Evolutionary conservation across 495 filamentous ascomycete genomes (phyloP).

Genomic region (Penicillium turbatum): DNA sequence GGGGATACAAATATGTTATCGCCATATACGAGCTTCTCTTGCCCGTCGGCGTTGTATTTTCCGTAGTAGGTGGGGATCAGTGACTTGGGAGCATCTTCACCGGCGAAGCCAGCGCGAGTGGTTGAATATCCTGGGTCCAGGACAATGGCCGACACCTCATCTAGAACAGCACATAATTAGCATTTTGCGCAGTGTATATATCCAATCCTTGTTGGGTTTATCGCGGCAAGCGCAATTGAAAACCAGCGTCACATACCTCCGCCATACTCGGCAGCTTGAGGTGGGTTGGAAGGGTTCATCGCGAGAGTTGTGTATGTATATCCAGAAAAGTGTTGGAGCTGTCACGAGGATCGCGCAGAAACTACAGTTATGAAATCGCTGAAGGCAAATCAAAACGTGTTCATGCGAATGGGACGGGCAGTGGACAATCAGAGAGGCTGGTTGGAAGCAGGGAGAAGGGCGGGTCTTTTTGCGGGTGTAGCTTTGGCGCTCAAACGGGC

Average conservation of each 20-base stretch:
- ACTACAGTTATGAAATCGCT: background rate
- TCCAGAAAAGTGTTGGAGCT: slow-evolving; percentile 1
- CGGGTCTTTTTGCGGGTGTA: slow-evolving; percentile 25
- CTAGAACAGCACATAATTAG: slow-evolving; percentile 42
- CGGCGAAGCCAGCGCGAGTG: slow-evolving; percentile 91
- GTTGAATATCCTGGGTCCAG: slow-evolving; percentile 90
- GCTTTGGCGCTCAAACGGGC: slow-evolving; percentile 11
- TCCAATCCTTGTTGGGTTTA: background rate
- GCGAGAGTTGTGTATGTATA: slow-evolving; percentile 11
- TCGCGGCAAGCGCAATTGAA: background rate
- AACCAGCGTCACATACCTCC: slow-evolving; percentile 58
- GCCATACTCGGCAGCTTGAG: slow-evolving; percentile 69
- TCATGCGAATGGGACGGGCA: slow-evolving; percentile 10
- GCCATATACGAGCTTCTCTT: slow-evolving; percentile 67
- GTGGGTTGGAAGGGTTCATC: slow-evolving; percentile 50
- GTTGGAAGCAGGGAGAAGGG: slow-evolving; percentile 12
- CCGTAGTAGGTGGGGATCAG: slow-evolving; percentile 86
- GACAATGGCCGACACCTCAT: slow-evolving; percentile 95
- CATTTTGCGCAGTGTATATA: background rate
- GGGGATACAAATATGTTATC: slow-evolving; percentile 82
- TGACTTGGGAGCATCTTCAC: slow-evolving; percentile 95
- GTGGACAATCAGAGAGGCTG: slow-evolving; percentile 12
- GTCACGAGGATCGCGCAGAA: background rate
- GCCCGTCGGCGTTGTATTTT: slow-evolving; percentile 50
- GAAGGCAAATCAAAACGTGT: slow-evolving; percentile 7